phyloP scores from a whole-genome alignment of 23 red algal genomes.

The Gracilaria caudata region DNA sequence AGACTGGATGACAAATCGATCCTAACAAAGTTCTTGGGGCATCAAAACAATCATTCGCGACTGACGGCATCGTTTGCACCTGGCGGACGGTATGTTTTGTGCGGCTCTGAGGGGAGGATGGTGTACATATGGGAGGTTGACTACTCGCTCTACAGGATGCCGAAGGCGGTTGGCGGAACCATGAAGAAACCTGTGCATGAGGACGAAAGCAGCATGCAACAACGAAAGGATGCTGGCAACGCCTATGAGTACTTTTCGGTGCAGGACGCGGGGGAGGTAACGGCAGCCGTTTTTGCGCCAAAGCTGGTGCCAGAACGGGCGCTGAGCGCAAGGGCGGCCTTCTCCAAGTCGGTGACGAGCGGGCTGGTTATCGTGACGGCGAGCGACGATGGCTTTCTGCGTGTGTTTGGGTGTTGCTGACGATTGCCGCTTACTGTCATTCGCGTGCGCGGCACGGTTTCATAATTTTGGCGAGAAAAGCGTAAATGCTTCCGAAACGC shows the following conservation, averaged over 20 bases:
- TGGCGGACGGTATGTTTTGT: slow-evolving; percentile 74
- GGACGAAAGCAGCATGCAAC: slow-evolving; percentile 7
- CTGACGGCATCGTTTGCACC: slow-evolving; percentile 70
- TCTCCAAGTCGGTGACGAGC: slow-evolving; percentile 45
- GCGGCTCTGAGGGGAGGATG: slow-evolving; percentile 71
- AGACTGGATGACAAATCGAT: slow-evolving; percentile 77
- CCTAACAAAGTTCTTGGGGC: slow-evolving; percentile 81
- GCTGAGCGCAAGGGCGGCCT: slow-evolving; percentile 30
- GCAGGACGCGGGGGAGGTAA: slow-evolving; percentile 51
- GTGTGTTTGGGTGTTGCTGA: slow-evolving; percentile 63
- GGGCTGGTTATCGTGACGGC: slow-evolving; percentile 71
- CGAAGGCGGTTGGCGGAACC: background rate
- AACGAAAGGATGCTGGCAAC: slow-evolving; percentile 42
- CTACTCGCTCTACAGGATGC: slow-evolving; percentile 16
- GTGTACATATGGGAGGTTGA: slow-evolving; percentile 89
- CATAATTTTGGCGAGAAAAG: background rate
- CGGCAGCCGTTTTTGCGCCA: slow-evolving; percentile 63
- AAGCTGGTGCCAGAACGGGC: slow-evolving; percentile 51
- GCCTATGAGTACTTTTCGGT: slow-evolving; percentile 45
- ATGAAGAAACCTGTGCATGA: slow-evolving; percentile 22
- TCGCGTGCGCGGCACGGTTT: background rate
- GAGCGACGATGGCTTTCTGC: slow-evolving; percentile 35
- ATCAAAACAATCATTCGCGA: slow-evolving; percentile 69
- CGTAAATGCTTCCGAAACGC: background rate
- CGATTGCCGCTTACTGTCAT: background rate